phyloP scores from a whole-genome alignment of 305 asterid species.

The Solanum hybrid region DNA sequence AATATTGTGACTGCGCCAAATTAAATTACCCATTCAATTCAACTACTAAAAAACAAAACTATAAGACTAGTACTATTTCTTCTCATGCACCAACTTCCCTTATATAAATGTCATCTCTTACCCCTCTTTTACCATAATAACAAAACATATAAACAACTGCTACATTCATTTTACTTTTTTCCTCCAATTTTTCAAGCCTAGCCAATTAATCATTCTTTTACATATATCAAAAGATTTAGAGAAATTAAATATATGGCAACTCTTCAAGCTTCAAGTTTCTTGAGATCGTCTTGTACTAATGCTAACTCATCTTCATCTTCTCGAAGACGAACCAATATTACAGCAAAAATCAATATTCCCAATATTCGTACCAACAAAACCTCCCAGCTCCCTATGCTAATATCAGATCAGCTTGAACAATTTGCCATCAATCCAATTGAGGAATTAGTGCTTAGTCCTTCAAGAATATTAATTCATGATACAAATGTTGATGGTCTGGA shows the following conservation, averaged over 20 bases:
- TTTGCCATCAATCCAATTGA: not conserved
- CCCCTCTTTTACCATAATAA: not conserved
- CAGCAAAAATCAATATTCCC: constrained; percentile 12
- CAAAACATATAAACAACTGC: not conserved
- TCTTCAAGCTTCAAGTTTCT: constrained; percentile 10
- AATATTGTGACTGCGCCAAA: not conserved
- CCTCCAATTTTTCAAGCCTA: not conserved
- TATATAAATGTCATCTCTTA: not conserved
- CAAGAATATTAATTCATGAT: not conserved
- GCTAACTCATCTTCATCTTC: not conserved
- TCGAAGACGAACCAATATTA: not conserved
- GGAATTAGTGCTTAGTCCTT: not conserved
- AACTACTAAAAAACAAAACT: not conserved
- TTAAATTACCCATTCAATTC: not conserved
- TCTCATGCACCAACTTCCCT: not conserved
- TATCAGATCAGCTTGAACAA: not conserved
- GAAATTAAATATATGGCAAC: not conserved
- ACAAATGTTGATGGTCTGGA: not conserved
- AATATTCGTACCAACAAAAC: not conserved
- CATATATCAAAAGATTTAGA: not conserved
- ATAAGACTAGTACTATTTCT: not conserved
- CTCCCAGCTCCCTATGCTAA: constrained; percentile 5
- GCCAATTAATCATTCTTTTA: not conserved
- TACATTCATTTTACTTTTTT: not conserved
- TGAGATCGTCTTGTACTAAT: not conserved